Evolutionary conservation across 352 stramenopile species (phyloP), one percentile per base, ranked within the genome.

Genomic region (Globisporangium ultimum): DNA sequence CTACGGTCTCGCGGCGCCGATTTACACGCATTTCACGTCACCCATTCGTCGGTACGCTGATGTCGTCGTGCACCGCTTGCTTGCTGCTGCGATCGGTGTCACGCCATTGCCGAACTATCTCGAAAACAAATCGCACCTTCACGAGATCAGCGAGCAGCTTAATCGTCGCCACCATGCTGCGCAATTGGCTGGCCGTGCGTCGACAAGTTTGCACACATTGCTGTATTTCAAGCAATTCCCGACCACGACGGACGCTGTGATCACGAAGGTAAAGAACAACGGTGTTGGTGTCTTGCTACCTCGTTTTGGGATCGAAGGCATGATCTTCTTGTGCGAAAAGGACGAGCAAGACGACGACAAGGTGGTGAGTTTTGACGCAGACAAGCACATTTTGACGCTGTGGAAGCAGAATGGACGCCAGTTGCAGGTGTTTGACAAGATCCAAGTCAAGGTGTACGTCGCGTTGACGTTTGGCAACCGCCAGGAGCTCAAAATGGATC

Each of bases 21-120:
- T 99, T 24, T 99, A 99, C 76, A 99, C 97, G 36, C 97, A 99
- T 74, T 99, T 99, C 67, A 99, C 98, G 32, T 98, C 93, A n/a
- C 98, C 98, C 4, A 99, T 99, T 74, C 87, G 93, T 55, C 87
- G 94, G 4, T 93, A 99, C 76, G 96, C 97, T 0, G 98, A 99
- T 73, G 93, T 99, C 17, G 94, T 99, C 47, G 97, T 99, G 20
- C 98, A 99, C 74, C 93, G 98, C 0, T 67, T 99, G 18, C 71
- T 99, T 3, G 96, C 96, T 36, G 97, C 97, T 11, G 91, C 96
- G 21, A 98, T 99, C 53, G 94, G 93, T 17, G 91, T 99, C n/a
- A 83, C 87, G 12, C 89, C 96, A 12, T 79, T 99, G 42, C 97
- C 98, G 11, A 85, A 84, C 47, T 96, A 99, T 66, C 82, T 98